These are phyloP conservation scores for Aphanomyces stellatus DNA, from an alignment of 352 stramenopile genomes.

Conservation along the genomic window DNA sequence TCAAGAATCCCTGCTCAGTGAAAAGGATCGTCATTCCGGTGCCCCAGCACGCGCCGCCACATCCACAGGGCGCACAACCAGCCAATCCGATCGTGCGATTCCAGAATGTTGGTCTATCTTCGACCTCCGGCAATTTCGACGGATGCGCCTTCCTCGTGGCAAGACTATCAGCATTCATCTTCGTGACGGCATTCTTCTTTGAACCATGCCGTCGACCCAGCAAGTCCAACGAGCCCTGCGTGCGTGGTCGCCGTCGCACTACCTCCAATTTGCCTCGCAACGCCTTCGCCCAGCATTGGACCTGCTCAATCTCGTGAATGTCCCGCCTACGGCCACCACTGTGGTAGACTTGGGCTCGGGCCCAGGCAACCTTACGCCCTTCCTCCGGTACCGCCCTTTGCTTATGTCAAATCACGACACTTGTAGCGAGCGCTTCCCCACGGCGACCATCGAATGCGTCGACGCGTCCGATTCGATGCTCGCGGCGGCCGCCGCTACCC, in stretches of 20 bases:
- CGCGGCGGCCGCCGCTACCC: conserved; percentile 32
- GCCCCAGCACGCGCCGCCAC: too few species aligned
- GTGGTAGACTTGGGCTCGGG: conserved; percentile 61
- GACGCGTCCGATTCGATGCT: conserved; percentile 59
- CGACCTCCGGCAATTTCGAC: too few species aligned
- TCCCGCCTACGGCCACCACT: conserved; percentile 24
- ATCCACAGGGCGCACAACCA: too few species aligned
- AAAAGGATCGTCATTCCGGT: too few species aligned
- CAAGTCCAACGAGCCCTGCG: background rate
- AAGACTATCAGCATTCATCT: too few species aligned
- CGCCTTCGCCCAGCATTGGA: conserved; percentile 56
- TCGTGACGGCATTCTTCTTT: too few species aligned
- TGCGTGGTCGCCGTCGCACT: conserved; percentile 42
- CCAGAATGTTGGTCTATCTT: too few species aligned
- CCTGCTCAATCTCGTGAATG: conserved; percentile 31
- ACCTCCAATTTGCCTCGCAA: conserved; percentile 51
- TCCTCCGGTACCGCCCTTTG: conserved; percentile 34
- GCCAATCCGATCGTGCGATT: too few species aligned
- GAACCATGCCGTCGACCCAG: too few species aligned
- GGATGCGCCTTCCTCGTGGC: too few species aligned
- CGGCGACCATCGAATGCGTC: conserved; percentile 43
- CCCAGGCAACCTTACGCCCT: conserved; percentile 56
- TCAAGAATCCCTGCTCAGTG: too few species aligned
- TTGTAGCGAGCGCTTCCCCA: conserved; percentile 30
- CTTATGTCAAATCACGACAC: background rate